Conservation (phyloP, 2,329 filamentous ascomycete genomes). For the Fusarium proliferatum region DNA sequence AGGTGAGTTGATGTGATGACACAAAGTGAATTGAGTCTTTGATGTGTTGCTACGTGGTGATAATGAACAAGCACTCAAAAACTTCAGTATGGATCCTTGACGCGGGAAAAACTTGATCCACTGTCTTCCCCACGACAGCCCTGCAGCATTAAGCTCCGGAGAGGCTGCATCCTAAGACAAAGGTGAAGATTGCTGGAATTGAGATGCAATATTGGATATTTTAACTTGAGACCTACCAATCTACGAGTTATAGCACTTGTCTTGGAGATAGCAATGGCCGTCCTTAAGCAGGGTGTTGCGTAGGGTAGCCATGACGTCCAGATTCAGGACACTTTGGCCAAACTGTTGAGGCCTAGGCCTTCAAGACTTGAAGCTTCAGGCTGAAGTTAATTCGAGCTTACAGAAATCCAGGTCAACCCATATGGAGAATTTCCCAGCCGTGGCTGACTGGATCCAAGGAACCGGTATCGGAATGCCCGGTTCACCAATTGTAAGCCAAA, state of each 20-base stretch:
- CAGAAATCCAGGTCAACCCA: background rate
- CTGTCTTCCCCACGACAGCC: constrained; percentile 19
- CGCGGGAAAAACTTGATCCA: constrained; percentile 46
- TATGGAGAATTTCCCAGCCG: background rate
- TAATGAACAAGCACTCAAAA: constrained; percentile 9
- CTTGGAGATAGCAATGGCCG: background rate
- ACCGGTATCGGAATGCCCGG: constrained; percentile 22
- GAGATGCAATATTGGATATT: background rate
- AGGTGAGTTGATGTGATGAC: constrained; percentile 1
- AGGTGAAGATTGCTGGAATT: background rate
- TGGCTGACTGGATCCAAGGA: background rate
- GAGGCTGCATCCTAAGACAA: background rate
- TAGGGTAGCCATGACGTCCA: background rate
- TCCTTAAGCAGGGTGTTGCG: no score
- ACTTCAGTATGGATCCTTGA: constrained; percentile 25
- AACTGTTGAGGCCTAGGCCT: background rate
- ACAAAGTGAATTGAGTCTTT: background rate
- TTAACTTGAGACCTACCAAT: background rate
- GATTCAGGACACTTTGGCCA: background rate
- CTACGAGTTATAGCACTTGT: background rate
- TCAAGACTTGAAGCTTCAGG: background rate
- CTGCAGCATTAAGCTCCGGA: background rate
- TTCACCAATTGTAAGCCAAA: background rate
- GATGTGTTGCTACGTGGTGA: constrained; percentile 19
- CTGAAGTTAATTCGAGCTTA: background rate